Evolutionary conservation across 306 rosid species (phyloP).

Genomic region (Chamaecrista fasciculata): DNA sequence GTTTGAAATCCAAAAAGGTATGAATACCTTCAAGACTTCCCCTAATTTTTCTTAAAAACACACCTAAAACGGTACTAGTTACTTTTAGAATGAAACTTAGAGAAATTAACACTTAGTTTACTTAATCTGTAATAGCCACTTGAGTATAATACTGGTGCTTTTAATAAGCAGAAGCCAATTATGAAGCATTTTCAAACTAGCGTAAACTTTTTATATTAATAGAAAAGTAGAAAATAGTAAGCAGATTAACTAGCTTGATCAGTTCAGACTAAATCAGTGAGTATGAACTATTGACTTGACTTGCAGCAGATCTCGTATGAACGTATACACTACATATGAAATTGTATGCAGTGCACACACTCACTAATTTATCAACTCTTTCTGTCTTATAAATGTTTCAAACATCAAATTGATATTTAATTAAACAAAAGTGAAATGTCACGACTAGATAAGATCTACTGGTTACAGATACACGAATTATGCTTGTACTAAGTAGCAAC

Average conservation of each 20-base stretch:
- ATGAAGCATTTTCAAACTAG: neutral
- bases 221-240: neutral
- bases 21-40: neutral
- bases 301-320: no score
- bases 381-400: constrained; percentile 3
- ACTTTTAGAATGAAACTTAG: neutral
- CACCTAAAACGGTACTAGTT: neutral
- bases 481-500: neutral
- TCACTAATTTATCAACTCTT: neutral
- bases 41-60: neutral
- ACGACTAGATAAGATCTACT: neutral
- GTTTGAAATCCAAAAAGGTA: no score
- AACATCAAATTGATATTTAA: constrained; percentile 10
- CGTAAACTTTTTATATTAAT: neutral
- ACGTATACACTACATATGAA: no score
- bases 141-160: neutral
- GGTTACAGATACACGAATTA: neutral
- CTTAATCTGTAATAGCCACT: neutral
- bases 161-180: neutral
- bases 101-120: neutral
- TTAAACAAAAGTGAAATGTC: neutral
- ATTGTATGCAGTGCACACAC: neutral
- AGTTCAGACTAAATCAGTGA: neutral
- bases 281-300: no score
- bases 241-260: neutral